Evolutionary conservation across 2,329 filamentous ascomycete genomes (phyloP).

Genomic region (Berkeleyomyces basicola): DNA sequence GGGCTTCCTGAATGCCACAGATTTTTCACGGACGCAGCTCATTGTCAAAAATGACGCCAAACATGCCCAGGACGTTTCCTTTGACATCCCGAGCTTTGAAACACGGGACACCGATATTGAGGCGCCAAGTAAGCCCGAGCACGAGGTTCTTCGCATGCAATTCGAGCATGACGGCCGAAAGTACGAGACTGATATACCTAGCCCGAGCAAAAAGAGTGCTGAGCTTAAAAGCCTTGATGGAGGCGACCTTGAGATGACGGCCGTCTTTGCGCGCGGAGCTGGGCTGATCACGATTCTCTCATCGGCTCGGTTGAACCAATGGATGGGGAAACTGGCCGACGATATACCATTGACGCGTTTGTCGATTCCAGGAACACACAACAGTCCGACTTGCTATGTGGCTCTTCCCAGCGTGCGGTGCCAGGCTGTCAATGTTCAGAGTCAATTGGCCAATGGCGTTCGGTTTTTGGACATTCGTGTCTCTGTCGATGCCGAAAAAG

Average conservation of each 20-base stretch:
- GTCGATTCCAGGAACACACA: constrained; percentile 90
- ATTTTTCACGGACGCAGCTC: constrained; percentile 19
- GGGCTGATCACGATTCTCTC: constrained; percentile 47
- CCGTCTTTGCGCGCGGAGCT: constrained; percentile 40
- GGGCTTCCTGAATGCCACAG: constrained; percentile 28
- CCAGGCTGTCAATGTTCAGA: constrained; percentile 59
- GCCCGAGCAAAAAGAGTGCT: constrained; percentile 39
- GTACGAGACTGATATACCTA: constrained; percentile 60
- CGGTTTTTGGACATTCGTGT: constrained; percentile 90
- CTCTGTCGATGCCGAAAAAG: constrained; percentile 33
- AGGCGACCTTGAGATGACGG: constrained; percentile 43
- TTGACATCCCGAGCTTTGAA: constrained; percentile 52
- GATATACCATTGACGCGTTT: constrained; percentile 60
- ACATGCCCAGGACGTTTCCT: constrained; percentile 41
- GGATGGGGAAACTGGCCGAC: constrained; percentile 68
- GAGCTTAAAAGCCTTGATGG: constrained; percentile 40
- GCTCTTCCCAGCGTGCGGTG: constrained; percentile 88
- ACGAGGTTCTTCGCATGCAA: constrained; percentile 56
- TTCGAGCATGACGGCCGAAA: constrained; percentile 40
- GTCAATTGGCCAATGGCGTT: constrained; percentile 77
- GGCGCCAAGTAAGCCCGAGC: constrained; percentile 39
- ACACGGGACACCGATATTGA: constrained; percentile 42
- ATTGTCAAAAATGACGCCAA: constrained; percentile 41
- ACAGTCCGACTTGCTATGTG: constrained; percentile 69
- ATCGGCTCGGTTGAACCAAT: constrained; percentile 49